Conservation (phyloP, 2,329 filamentous ascomycete genomes). For the Fusarium pseudoanthophilum region DNA sequence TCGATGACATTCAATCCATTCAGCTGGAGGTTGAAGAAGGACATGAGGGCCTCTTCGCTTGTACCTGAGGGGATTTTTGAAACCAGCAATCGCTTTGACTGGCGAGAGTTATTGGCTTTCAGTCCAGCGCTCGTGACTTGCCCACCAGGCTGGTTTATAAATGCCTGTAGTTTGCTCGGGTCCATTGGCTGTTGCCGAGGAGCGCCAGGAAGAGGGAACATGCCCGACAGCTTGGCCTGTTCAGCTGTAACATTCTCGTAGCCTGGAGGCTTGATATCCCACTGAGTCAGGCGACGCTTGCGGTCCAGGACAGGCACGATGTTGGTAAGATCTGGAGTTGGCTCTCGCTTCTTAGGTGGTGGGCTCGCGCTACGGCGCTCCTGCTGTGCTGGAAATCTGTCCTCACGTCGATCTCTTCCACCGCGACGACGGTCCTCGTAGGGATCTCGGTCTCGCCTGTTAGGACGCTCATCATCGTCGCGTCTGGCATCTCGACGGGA, state of each 20-base stretch:
- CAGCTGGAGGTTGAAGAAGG: conserved; percentile 96
- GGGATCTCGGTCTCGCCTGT: conserved; percentile 67
- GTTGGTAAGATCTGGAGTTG: conserved; percentile 93
- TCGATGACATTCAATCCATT: conserved; percentile 96
- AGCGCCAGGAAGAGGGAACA: conserved; percentile 97
- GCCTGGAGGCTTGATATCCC: conserved; percentile 98
- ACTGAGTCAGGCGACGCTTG: conserved; percentile 94
- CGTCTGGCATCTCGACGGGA: conserved; percentile 71
- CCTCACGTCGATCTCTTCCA: conserved; percentile 58
- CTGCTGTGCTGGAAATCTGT: conserved; percentile 54
- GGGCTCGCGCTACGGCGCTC: conserved; percentile 80
- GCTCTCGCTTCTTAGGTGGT: conserved; percentile 89
- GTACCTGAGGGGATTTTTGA: conserved; percentile 80
- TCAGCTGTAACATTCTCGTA: conserved; percentile 99
- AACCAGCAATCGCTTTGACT: conserved; percentile 90
- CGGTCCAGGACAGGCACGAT: conserved; percentile 84
- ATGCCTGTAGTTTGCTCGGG: conserved; percentile 90
- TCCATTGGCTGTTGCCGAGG: conserved; percentile 96
- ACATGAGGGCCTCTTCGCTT: conserved; percentile 79
- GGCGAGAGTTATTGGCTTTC: conserved; percentile 91
- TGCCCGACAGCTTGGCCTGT: conserved; percentile 97
- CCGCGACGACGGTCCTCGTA: conserved; percentile 63
- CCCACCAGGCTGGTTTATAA: conserved; percentile 89
- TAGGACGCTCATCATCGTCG: conserved; percentile 70
- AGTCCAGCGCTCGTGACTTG: conserved; percentile 79